These are phyloP conservation scores for Starmerella cellae DNA, from an alignment of 805 yeast genomes.

Conservation along the genomic window DNA sequence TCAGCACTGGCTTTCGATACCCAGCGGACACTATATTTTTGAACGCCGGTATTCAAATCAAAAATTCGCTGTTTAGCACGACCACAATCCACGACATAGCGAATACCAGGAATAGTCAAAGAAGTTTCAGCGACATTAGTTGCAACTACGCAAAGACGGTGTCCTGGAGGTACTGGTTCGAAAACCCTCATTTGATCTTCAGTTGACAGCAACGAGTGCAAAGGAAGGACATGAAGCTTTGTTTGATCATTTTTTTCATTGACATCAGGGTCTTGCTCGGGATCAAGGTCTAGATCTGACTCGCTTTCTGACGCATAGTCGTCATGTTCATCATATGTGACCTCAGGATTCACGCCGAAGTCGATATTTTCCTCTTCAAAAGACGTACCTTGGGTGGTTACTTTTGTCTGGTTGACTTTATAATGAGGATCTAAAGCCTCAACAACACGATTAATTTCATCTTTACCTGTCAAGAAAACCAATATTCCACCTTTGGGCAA, in stretches of 20 bases:
- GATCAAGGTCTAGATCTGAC: constrained; percentile 32
- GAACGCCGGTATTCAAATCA: constrained; percentile 77
- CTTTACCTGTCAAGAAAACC: constrained; percentile 86
- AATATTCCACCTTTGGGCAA: constrained; percentile 92
- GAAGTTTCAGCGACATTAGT: constrained; percentile 98
- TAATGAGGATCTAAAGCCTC: constrained; percentile 57
- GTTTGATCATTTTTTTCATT: constrained; percentile 37
- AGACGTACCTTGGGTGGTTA: constrained; percentile 48
- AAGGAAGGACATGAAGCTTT: constrained; percentile 80
- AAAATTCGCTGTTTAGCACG: constrained; percentile 77
- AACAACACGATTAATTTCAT: constrained; percentile 71
- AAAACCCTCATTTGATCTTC: constrained; percentile 89
- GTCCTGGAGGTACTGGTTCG: constrained; percentile 68
- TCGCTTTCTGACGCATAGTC: constrained; percentile 34
- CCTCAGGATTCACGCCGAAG: constrained; percentile 30
- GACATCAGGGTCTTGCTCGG: constrained; percentile 44
- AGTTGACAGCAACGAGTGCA: constrained; percentile 88
- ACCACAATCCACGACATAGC: constrained; percentile 93
- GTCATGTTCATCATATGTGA: constrained; percentile 31
- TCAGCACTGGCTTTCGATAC: constrained; percentile 88
- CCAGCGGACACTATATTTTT: constrained; percentile 85
- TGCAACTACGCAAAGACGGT: constrained; percentile 83
- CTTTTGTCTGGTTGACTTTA: constrained; percentile 25
- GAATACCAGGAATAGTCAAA: constrained; percentile 85
- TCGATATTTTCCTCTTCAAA: constrained; percentile 81